A percentile compares a stretch with the other conserved stretches of the same genome.
Evolutionary conservation across 768 basidiomycete species (phyloP).

Genomic region (Clavulina sp.): DNA sequence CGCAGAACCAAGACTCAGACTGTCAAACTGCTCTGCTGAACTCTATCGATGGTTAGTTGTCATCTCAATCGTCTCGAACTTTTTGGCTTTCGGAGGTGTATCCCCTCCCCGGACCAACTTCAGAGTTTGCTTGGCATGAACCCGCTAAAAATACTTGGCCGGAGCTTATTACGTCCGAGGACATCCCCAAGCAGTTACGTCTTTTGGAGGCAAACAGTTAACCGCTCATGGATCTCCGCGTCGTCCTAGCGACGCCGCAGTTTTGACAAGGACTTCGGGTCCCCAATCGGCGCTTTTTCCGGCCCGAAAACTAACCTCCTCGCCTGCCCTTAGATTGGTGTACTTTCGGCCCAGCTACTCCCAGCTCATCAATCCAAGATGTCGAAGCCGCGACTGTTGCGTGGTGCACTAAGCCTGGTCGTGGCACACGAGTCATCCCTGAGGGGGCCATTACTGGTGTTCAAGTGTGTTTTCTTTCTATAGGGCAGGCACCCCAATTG

Average conservation of each 20-base stretch:
- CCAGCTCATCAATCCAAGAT: constrained; percentile 18
- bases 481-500: no score
- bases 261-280: neutral
- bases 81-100: no score
- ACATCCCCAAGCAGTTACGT: neutral
- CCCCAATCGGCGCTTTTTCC: no score
- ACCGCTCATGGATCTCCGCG: neutral
- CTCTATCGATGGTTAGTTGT: constrained; percentile 22
- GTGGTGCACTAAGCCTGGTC: constrained; percentile 20
- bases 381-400: constrained; percentile 22
- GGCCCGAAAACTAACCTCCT: no score
- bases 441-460: constrained; percentile 35
- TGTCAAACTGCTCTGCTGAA: constrained; percentile 59
- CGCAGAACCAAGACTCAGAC: constrained; percentile 37
- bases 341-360: constrained; percentile 12
- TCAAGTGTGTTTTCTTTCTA: no score
- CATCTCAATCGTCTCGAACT: no score
- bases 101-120: no score
- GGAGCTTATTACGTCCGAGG: constrained; percentile 25
- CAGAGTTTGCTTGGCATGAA: neutral
- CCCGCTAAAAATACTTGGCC: constrained; percentile 16
- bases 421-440: constrained; percentile 15
- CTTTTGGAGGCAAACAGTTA: no score
- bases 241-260: neutral
- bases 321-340: constrained; percentile 16